Base-by-base conservation (phyloP, 768 basidiomycete genomes). In the Erythrobasidium yunnanense region DNA sequence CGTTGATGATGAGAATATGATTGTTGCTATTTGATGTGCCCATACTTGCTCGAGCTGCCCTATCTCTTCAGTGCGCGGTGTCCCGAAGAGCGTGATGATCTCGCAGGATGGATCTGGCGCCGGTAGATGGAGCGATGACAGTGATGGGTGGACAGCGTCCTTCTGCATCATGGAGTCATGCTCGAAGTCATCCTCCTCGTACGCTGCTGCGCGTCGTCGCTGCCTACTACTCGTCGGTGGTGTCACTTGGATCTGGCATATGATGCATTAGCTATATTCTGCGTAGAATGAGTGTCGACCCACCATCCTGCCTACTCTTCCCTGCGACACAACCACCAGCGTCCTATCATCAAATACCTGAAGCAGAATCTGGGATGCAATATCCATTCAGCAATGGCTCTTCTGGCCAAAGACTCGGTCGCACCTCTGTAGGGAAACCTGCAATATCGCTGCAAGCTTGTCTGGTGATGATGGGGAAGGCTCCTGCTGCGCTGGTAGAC, bases 371-470 rank as follows among this genome's bases (percentile, higher is more conserved):
- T 63, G 60, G 34, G 6, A 2, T 6, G 11, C 18, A 13, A 7
- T 8, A 51, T 11, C 29, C 5, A 51, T 27, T 27, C 27, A 47
- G n/a, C 4, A 13, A 38, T 20, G 32, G 20, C n/a, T 27, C 30
- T 6, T 29, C 20, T n/a, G 20, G 6, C 56, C 29, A 35, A 7
- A 11, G 15, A 11, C 18, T 18, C 22, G 6, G 4, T n/a, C 57
- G 6, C 38, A 63, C 60, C 49, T 63, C 60, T 23, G 60, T 63
- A 4, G 60, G 60, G 33, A 63, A 63, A 5, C 60, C 60, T 20
- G 60, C 45, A 32, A 63, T 51, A 27, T 6, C 18, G 2, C 30
- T 23, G 2, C 30, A 23, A 6, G 29, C 49, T 22, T 63, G 60
- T 15, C 25, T 46, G 2, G 49, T 32, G 32, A 32, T 29, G 11